These are phyloP conservation scores for Hymenoscyphus fraxineus DNA, from an alignment of 2,329 filamentous ascomycete species.

Conservation along the genomic window DNA sequence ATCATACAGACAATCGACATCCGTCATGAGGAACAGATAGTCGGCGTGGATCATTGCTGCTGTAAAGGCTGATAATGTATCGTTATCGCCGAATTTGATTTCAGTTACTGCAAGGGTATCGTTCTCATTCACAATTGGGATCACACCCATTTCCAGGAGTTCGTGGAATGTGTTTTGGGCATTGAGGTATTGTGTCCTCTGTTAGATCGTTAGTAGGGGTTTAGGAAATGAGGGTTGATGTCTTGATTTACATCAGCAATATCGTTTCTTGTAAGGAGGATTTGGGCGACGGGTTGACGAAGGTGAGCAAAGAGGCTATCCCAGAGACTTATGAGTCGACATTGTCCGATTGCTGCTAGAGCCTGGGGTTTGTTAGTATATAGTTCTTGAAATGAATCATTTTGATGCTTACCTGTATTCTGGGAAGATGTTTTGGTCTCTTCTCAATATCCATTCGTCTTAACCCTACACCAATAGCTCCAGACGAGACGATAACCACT, in stretches of 20 bases:
- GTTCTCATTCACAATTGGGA: conserved; percentile 98
- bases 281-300: conserved; percentile 87
- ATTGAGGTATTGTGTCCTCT: conserved; percentile 91
- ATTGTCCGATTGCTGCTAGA: conserved; percentile 92
- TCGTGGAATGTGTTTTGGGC: conserved; percentile 93
- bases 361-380: conserved; percentile 49
- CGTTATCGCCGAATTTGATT: conserved; percentile 99
- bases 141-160: conserved; percentile 88
- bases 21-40: conserved; percentile 96
- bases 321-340: conserved; percentile 91
- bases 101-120: conserved; percentile 94
- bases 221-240: neutral
- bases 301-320: conserved; percentile 87
- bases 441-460: conserved; percentile 84
- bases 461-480: conserved; percentile 91
- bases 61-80: conserved; percentile 93
- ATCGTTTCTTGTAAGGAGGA: conserved; percentile 89
- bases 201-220: conserved; percentile 21
- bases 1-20: conserved; percentile 96
- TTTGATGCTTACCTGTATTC: conserved; percentile 62
- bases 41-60: conserved; percentile 97
- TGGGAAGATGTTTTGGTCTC: conserved; percentile 83
- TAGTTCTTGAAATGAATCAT: neutral
- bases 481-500: conserved; percentile 94
- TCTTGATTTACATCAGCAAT: conserved; percentile 74